These are phyloP conservation scores for Brachypodium distachyon DNA, from an alignment of 202 grass and related monocot species.

Conservation along the genomic window DNA sequence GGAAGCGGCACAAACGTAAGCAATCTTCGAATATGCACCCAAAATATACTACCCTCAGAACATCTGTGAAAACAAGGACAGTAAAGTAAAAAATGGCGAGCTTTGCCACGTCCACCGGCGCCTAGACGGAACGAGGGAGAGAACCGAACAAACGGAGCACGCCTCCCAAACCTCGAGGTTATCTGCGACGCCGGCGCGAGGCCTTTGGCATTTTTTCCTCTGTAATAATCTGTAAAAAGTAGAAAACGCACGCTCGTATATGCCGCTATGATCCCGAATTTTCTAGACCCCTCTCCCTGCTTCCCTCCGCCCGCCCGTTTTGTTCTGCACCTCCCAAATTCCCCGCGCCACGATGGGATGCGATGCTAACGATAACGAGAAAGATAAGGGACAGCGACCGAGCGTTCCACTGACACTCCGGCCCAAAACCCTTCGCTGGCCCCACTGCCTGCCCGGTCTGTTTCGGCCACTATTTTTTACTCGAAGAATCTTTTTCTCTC, in stretches of 20 bases:
- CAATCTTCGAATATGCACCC: too few species aligned
- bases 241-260: background rate
- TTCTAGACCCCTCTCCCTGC: background rate
- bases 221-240: background rate
- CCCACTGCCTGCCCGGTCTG: background rate
- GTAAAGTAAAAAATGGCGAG: background rate
- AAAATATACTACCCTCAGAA: too few species aligned
- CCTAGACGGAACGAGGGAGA: background rate
- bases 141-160: background rate
- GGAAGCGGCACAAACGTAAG: background rate
- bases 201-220: background rate
- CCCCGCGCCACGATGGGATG: background rate
- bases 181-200: background rate
- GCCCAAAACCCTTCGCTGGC: too few species aligned
- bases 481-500: background rate
- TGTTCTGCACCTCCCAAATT: background rate
- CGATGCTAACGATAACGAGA: background rate
- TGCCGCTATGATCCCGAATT: slow-evolving; percentile 11
- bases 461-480: too few species aligned
- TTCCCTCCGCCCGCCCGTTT: background rate
- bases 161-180: background rate
- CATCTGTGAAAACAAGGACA: background rate
- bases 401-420: rapidly evolving
- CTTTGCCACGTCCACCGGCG: background rate
- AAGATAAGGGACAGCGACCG: slow-evolving; percentile 11